These are phyloP conservation scores for Diplocarpon rosae DNA, from an alignment of 2,329 filamentous ascomycete species.

Conservation along the genomic window DNA sequence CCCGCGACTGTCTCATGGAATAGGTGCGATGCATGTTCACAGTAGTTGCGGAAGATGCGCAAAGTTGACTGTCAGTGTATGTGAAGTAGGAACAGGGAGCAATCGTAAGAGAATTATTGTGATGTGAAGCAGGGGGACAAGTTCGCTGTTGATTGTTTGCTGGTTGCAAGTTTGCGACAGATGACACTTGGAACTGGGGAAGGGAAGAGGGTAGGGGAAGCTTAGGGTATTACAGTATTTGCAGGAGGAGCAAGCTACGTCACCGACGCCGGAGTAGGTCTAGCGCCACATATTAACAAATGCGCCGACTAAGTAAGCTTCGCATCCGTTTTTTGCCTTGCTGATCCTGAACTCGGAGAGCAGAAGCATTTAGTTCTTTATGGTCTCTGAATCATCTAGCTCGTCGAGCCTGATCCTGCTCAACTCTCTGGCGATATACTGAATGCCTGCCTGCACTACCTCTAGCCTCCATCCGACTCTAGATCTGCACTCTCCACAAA, in stretches of 20 bases:
- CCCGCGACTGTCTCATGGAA: conserved; percentile 94
- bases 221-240: too few species aligned
- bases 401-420: background rate
- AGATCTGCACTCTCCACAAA: background rate
- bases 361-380: too few species aligned
- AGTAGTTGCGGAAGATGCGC: background rate
- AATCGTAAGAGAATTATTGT: background rate
- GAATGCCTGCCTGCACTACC: background rate
- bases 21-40: conserved; percentile 89
- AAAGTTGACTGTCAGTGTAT: conserved; percentile 1
- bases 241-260: too few species aligned
- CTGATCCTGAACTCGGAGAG: too few species aligned
- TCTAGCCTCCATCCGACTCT: background rate
- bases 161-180: too few species aligned
- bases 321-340: too few species aligned
- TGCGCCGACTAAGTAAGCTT: too few species aligned
- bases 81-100: background rate
- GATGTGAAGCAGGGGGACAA: background rate
- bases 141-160: background rate
- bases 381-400: too few species aligned
- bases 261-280: too few species aligned
- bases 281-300: too few species aligned
- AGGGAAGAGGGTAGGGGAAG: too few species aligned
- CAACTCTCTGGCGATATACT: background rate
- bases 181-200: too few species aligned